Base-by-base conservation (phyloP, 495 filamentous ascomycete species). In the Xylaria castorea region DNA sequence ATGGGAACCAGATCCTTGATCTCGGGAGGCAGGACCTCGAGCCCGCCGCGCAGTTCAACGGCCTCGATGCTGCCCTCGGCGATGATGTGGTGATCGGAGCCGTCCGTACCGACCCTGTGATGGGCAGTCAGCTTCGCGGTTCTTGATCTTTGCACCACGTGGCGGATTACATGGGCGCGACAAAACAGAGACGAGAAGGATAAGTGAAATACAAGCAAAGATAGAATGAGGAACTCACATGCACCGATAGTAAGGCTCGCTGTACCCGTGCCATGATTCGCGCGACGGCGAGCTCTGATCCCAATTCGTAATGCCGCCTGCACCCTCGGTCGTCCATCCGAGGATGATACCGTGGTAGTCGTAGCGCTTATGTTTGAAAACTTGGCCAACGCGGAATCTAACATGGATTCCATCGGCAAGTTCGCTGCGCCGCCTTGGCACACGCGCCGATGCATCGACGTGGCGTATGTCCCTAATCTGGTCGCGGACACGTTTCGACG, bases 1-100 rank as follows among this genome's bases (percentile, higher is more conserved):
- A 95, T 84, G 63, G 83, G 83, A 73, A 91, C 86, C 65, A 97
- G 81, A 5, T 84, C 83, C 14, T 81, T 75, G 68, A 80, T 78
- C 70, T 80, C 76, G 8, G 76, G 44, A 0, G 78, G 78, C 0
- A 80, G 65, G 30, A 74, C 78, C 0, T 89, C 74, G 72, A 84
- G 51, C 74, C 80, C 66, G 9, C 74, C 77, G 46, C 82, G 82
- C 51, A 88, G 82, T 2, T 83, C 78, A 53, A 93, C 81, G 30
- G 91, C 85, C 68, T 89, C 85, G 63, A 97, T 92, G 75, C 96
- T 98, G 74, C 97, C 93, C 81, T 97, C 92, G 7, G 94, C 92
- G 8, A 98, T 92, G 90, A 79, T 93, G 86, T 75, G 89, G 80
- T 81, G 87, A 89, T 78, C 89, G 85, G 74, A 75, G 30, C 78